Evolutionary conservation across 495 filamentous ascomycete genomes (phyloP), one percentile per base, ranked within the genome.

Genomic region (Hyaloscypha hepaticicola): DNA sequence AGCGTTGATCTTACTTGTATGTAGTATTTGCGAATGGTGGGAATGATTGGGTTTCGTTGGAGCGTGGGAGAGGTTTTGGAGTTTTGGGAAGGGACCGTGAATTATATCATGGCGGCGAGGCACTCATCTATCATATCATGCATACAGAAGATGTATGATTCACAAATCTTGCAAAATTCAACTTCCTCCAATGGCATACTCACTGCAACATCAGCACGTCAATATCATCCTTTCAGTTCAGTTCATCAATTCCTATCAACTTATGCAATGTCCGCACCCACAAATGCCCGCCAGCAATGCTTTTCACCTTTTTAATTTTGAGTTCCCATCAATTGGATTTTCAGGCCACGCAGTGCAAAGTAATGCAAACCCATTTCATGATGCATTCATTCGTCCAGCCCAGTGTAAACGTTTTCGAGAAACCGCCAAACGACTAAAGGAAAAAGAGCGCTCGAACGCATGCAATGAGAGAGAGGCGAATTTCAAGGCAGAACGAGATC

Each of bases 1-100:
- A 79, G 66, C 59, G 60, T 31, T 72, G 51, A 61, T 52, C 26
- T 58, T 33, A 33, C 34, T 41, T 57, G 2, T 31, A 2, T n/a
- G 41, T 45, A 45, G 38, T 45, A 28, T 19, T 60, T 60, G 34
- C 33, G 38, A 50, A n/a, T 34, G 22, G 2, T 50, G 8, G 25
- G 31, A 7, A 11, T 31, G 19, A 28, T 28, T 26, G 33, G 1
- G 25, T 21, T 28, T 5, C 26, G 28, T 55, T 4, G 53, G 53
- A 21, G 53, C 24, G 53, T 6, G 19, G 53, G 53, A 29, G 53
- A 21, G 24, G 28, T 28, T 25, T 21, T 56, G 53, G 24, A 56
- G 53, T 45, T 45, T 45, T 45, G 38, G 38, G 38, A 14, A 16
- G 38, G 38, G 12, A 45, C 19, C 19, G 38, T 45, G 38, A 45